These are phyloP conservation scores for Baeospora myosura DNA, from an alignment of 1,284 basidiomycete genomes.

Conservation along the genomic window DNA sequence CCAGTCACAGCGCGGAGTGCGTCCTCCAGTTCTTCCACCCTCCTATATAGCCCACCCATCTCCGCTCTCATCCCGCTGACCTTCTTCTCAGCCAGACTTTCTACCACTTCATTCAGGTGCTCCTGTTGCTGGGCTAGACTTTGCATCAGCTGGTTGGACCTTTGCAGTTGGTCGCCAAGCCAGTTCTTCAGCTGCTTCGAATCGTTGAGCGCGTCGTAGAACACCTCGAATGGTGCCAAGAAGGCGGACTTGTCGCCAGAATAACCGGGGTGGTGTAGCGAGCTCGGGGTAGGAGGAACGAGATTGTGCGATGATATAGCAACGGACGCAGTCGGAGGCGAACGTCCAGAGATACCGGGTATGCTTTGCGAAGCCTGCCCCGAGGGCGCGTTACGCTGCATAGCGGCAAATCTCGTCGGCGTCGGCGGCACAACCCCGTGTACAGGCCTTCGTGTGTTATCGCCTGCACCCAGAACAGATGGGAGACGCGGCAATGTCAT, in stretches of 20 bases:
- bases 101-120: conserved; percentile 49
- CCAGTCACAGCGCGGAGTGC: conserved; percentile 34
- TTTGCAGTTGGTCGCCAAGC: conserved; percentile 64
- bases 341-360: conserved; percentile 28
- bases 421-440: conserved; percentile 62
- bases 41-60: conserved; percentile 43
- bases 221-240: conserved; percentile 67
- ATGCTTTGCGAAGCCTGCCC: conserved; percentile 16
- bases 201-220: conserved; percentile 73
- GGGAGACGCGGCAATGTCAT: conserved; percentile 67
- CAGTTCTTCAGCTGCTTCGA: conserved; percentile 66
- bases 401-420: conserved; percentile 55
- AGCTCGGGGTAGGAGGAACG: conserved; percentile 60
- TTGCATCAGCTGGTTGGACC: conserved; percentile 45
- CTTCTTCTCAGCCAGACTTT: conserved; percentile 49
- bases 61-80: conserved; percentile 50
- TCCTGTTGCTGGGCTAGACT: conserved; percentile 49
- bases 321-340: conserved; percentile 47
- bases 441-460: conserved; percentile 38
- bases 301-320: conserved; percentile 49
- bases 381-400: conserved; percentile 27
- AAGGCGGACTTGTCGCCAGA: conserved; percentile 64
- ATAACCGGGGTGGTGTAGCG: conserved; percentile 51
- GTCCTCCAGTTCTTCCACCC: conserved; percentile 53
- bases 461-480: conserved; percentile 35